phyloP scores from a whole-genome alignment of 805 yeast species.

The Ogataea thermomethanolica region DNA sequence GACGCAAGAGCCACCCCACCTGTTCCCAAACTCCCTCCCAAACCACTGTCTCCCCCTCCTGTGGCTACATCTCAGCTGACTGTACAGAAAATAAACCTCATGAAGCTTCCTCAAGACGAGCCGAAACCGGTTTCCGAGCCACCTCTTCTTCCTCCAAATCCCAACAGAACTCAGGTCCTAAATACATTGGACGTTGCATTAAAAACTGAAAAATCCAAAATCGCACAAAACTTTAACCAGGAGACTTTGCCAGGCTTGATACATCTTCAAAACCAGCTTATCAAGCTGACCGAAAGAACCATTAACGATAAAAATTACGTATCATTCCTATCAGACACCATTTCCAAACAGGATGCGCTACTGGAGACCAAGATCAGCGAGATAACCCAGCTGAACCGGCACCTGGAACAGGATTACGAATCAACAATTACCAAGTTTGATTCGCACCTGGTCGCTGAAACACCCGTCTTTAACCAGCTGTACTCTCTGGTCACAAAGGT shows the following conservation, averaged over 20 bases:
- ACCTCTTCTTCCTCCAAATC: conserved; percentile 31
- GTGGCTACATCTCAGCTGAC: conserved; percentile 7
- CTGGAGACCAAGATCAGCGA: conserved; percentile 13
- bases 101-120: conserved; percentile 9
- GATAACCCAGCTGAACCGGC: conserved; percentile 14
- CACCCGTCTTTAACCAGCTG: conserved; percentile 55
- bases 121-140: conserved; percentile 10
- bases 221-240: conserved; percentile 10
- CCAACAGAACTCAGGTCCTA: conserved; percentile 18
- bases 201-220: conserved; percentile 6
- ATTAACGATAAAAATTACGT: conserved; percentile 18
- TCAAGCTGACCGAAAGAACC: conserved; percentile 19
- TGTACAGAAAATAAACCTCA: conserved; percentile 5
- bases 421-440: conserved; percentile 36
- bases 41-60: conserved; percentile 6
- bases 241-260: conserved; percentile 7
- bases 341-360: conserved; percentile 26
- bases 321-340: conserved; percentile 12
- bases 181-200: conserved; percentile 10
- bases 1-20: neutral
- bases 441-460: conserved; percentile 46
- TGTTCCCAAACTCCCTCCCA: conserved; percentile 7
- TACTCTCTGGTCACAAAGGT: conserved; percentile 64
- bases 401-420: conserved; percentile 26
- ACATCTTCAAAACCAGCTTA: conserved; percentile 18